Evolutionary conservation across 2,329 filamentous ascomycete genomes (phyloP).

Genomic region (Diaporthe batatas): DNA sequence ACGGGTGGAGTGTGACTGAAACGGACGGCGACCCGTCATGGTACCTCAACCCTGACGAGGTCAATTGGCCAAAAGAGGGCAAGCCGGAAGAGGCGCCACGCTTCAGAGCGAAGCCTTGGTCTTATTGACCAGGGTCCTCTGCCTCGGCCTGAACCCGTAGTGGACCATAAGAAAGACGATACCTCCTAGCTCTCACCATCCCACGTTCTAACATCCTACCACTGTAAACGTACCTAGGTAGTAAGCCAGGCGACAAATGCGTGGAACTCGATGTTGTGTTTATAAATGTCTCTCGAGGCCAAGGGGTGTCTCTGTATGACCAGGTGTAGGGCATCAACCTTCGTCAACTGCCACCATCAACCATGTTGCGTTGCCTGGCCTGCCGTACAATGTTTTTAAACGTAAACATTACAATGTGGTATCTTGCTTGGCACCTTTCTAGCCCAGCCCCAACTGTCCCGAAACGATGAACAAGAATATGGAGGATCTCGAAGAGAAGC

Average conservation of each 20-base stretch:
- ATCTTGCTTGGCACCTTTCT: constrained; percentile 16
- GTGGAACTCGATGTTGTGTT: too few relatives aligned
- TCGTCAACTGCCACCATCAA: too few relatives aligned
- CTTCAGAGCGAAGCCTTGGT: constrained; percentile 53
- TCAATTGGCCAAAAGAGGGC: constrained; percentile 53
- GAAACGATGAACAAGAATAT: constrained; percentile 17
- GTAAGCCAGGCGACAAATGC: too few relatives aligned
- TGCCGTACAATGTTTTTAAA: constrained; percentile 32
- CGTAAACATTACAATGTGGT: constrained; percentile 42
- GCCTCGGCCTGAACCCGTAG: too few relatives aligned
- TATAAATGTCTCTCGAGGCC: too few relatives aligned
- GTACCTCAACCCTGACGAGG: constrained; percentile 56
- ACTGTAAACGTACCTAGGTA: too few relatives aligned
- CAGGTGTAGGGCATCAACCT: too few relatives aligned
- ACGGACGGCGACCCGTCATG: constrained; percentile 53
- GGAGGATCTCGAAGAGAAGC: neutral
- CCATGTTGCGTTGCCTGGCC: too few relatives aligned
- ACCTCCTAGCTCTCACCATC: too few relatives aligned
- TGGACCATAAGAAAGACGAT: too few relatives aligned
- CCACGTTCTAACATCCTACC: too few relatives aligned
- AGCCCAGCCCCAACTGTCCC: neutral
- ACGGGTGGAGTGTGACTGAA: constrained; percentile 58
- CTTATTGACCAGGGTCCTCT: constrained; percentile 4
- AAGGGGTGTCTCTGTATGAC: too few relatives aligned
- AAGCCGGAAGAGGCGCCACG: constrained; percentile 54